Percentiles rank a stretch among this genome's conserved stretches.
phyloP scores from a whole-genome alignment of 331 rosid genomes.

The Ulmus americana region DNA sequence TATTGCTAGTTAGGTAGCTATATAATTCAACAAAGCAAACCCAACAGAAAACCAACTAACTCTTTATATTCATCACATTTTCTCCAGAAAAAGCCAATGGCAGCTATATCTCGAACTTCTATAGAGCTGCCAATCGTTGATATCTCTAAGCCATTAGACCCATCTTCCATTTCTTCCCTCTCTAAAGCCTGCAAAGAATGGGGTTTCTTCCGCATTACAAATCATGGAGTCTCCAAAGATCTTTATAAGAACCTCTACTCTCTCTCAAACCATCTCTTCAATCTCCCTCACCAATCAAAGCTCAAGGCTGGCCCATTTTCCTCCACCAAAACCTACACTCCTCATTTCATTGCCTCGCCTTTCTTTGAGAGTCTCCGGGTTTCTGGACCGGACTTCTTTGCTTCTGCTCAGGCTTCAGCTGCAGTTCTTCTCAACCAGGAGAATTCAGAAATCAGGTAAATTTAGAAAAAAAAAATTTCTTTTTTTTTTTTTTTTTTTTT shows the following conservation, averaged over 20 bases:
- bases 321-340: constrained; percentile 16
- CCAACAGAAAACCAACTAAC: constrained; percentile 7
- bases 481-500: too few species aligned
- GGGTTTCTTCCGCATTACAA: constrained; percentile 34
- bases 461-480: too few species aligned
- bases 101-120: neutral
- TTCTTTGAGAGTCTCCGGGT: constrained; percentile 21
- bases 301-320: constrained; percentile 12
- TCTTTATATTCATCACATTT: neutral
- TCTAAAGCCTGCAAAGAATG: constrained; percentile 25
- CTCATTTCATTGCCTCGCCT: constrained; percentile 23
- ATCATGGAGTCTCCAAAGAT: constrained; percentile 36
- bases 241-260: constrained; percentile 17
- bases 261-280: constrained; percentile 8
- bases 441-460: constrained; percentile 19
- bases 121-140: constrained; percentile 19
- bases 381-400: constrained; percentile 22
- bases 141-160: constrained; percentile 13
- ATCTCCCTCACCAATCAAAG: constrained; percentile 7
- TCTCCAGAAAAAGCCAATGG: neutral
- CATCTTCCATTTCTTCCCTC: neutral
- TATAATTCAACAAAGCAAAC: neutral
- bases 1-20: neutral
- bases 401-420: constrained; percentile 13
- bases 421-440: constrained; percentile 1